phyloP scores from a whole-genome alignment of 192 early-diverging fungal genomes.

The Backusella sp. region DNA sequence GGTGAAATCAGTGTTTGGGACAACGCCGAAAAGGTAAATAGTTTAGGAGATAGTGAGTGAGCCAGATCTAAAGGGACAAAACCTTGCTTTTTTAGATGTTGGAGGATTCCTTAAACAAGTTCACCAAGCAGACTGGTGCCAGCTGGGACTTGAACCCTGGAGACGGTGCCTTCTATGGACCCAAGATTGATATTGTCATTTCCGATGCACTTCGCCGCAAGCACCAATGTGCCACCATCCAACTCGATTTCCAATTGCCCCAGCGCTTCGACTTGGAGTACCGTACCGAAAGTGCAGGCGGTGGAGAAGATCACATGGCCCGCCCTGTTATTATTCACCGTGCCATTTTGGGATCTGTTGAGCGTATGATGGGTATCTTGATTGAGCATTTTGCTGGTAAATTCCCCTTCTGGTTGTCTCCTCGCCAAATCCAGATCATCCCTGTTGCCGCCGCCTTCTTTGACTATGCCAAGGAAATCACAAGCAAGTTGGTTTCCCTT shows the following conservation, averaged over 20 bases:
- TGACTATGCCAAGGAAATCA: slow-evolving; percentile 81
- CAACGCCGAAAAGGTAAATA: slow-evolving; percentile 74
- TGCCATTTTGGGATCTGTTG: slow-evolving; percentile 94
- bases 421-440: slow-evolving; percentile 89
- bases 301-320: slow-evolving; percentile 46
- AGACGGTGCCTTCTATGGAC: slow-evolving; percentile 99
- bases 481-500: slow-evolving; percentile 62
- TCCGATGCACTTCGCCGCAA: slow-evolving; percentile 88
- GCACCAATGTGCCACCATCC: slow-evolving; percentile 97
- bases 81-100: slow-evolving; percentile 44
- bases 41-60: neutral
- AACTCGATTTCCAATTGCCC: slow-evolving; percentile 98
- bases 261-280: slow-evolving; percentile 91
- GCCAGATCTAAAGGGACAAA: too few species aligned
- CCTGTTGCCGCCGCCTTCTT: slow-evolving; percentile 80
- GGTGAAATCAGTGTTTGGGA: slow-evolving; percentile 92
- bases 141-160: slow-evolving; percentile 90
- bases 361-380: slow-evolving; percentile 94
- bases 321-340: slow-evolving; percentile 99
- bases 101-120: slow-evolving; percentile 72
- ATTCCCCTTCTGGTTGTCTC: slow-evolving; percentile 98
- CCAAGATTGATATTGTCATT: slow-evolving; percentile 98
- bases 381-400: slow-evolving; percentile 96
- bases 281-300: slow-evolving; percentile 61
- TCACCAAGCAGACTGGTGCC: slow-evolving; percentile 47